Evolutionary conservation across 2,329 filamentous ascomycete genomes (phyloP).

Genomic region (Lasiodiplodia gonubiensis): DNA sequence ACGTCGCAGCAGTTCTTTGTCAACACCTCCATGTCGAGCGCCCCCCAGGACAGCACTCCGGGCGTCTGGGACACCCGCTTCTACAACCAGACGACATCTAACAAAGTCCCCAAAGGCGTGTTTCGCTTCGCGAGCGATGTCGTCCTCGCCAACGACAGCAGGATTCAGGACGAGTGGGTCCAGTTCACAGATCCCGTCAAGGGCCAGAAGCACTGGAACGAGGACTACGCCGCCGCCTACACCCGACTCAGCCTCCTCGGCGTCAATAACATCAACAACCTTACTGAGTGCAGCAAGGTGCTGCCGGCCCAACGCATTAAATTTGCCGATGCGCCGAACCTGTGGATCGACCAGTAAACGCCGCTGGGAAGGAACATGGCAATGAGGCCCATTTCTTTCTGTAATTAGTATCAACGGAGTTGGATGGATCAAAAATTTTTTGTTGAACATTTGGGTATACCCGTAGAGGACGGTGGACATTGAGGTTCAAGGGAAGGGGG

Average conservation of each 20-base stretch:
- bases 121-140: constrained; percentile 47
- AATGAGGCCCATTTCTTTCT: neutral
- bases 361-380: neutral
- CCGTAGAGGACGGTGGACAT: neutral
- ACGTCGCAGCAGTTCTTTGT: constrained; percentile 56
- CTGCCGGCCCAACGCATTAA: constrained; percentile 44
- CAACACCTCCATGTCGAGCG: constrained; percentile 45
- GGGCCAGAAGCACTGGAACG: constrained; percentile 42
- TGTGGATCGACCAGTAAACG: constrained; percentile 28
- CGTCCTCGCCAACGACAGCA: constrained; percentile 41
- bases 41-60: constrained; percentile 56
- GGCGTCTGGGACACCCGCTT: constrained; percentile 58
- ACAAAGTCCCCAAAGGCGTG: constrained; percentile 38
- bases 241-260: constrained; percentile 62
- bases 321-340: constrained; percentile 34
- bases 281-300: constrained; percentile 62
- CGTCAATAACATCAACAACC: constrained; percentile 61
- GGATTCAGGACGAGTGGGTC: constrained; percentile 43
- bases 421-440: neutral
- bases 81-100: constrained; percentile 48
- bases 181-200: constrained; percentile 32
- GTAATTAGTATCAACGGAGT: neutral
- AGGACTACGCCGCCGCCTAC: constrained; percentile 61
- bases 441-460: neutral
- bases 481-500: neutral